Percentiles rank a stretch among this genome's conserved stretches.
These are phyloP conservation scores for Lactarius akahatsu DNA, from an alignment of 768 basidiomycete genomes.

Conservation along the genomic window DNA sequence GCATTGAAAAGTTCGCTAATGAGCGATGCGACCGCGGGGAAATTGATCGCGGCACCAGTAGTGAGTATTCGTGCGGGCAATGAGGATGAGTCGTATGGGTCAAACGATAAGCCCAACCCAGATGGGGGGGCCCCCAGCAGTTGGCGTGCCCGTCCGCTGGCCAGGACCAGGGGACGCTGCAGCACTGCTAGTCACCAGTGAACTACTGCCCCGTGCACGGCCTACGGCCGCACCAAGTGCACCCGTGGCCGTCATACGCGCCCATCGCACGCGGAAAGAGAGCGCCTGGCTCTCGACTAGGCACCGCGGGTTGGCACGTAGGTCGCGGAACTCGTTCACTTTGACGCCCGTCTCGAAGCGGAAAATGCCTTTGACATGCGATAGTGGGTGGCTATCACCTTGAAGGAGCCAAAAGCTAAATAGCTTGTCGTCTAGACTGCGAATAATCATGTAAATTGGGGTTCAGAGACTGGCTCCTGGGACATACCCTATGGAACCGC, in stretches of 20 bases:
- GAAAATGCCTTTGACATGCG: conserved; percentile 81
- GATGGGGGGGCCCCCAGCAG: conserved; percentile 18
- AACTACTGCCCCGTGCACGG: conserved; percentile 34
- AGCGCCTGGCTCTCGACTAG: conserved; percentile 80
- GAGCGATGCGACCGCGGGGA: conserved; percentile 77
- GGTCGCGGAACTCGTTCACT: conserved; percentile 84
- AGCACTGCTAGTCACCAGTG: conserved; percentile 31
- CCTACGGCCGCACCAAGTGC: conserved; percentile 51
- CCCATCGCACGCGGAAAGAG: conserved; percentile 81
- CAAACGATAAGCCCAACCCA: conserved; percentile 52
- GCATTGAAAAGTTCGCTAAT: conserved; percentile 84
- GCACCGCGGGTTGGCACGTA: conserved; percentile 85
- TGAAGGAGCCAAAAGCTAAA: conserved; percentile 90
- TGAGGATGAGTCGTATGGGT: conserved; percentile 69
- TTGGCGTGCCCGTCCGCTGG: conserved; percentile 27
- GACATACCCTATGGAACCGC: conserved; percentile 81
- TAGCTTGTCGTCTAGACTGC: conserved; percentile 85
- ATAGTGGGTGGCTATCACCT: conserved; percentile 69
- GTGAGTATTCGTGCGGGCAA: conserved; percentile 68
- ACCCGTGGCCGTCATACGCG: conserved; percentile 66
- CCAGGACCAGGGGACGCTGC: conserved; percentile 27
- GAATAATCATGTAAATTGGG: conserved; percentile 7
- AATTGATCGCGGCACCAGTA: conserved; percentile 80
- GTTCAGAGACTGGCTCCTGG: background rate
- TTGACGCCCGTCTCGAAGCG: conserved; percentile 88